Evolutionary conservation across 306 rosid species (phyloP), one percentile per base, ranked within the genome.

Genomic region (Cicer pinnatifidum): DNA sequence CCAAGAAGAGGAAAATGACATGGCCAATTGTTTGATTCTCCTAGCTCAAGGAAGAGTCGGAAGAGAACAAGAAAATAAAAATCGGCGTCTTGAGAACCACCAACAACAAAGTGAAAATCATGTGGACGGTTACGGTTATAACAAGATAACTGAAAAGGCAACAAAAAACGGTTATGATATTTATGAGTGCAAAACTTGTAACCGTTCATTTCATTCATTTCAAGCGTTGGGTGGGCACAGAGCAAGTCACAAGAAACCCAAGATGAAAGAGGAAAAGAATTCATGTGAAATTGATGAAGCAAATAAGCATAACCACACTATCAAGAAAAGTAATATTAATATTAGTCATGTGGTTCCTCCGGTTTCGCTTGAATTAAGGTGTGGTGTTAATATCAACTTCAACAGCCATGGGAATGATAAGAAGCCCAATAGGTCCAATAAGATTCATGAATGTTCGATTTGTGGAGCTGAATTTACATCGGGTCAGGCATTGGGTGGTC

Each of bases 141-240:
- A 57, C 63, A 57, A 57, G 7, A 57, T 28, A 23, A 57, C 63
- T 0, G 72, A 46, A 67, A 48, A n/a, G 16, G 43, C 4, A 1
- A 68, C 41, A 7, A 50, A 50, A 38, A 69, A 33, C 9, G 86
- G 87, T 19, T 78, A 82, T 7, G 82, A 61, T 28, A 76, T 76
- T 28, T 91, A 94, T 38, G 95, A 89, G 88, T 94, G 99, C 87
- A 94, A 94, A 79, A 94, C 97, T 0, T 94, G 99, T 72, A 91
- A 86, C 83, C 81, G 97, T 72, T 84, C 81, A 10, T 94, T 94
- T 73, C 86, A 90, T 64, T 94, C 97, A n/a, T 94, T 94, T 71
- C 99, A 94, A 81, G 99, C 99, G n/a, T 85, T 94, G 6, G 99
- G 99, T 7, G 99, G 99, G 2, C 99, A 94, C 81, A 85, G 99